Conservation (phyloP, 768 basidiomycete genomes). For the Kwoniella heveanensis region DNA sequence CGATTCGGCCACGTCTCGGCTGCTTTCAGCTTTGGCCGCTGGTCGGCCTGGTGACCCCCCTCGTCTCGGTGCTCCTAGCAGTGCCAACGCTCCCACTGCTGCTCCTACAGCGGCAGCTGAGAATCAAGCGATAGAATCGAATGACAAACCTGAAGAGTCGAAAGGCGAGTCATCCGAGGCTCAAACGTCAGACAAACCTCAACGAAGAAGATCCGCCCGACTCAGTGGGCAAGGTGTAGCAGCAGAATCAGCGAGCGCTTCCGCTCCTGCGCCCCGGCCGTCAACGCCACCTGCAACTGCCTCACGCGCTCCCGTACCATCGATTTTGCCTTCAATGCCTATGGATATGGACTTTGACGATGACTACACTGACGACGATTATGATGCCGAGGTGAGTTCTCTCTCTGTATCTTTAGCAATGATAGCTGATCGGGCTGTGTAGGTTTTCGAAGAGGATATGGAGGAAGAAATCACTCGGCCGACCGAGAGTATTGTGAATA, state of each 20-base stretch:
- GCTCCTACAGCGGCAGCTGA: conserved; percentile 30
- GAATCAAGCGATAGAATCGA: neutral
- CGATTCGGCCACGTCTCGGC: conserved; percentile 35
- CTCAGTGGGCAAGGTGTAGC: conserved; percentile 63
- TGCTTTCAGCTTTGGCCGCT: conserved; percentile 42
- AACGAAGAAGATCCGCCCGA: conserved; percentile 76
- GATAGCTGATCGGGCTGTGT: neutral
- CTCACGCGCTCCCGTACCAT: conserved; percentile 31
- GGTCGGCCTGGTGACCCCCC: conserved; percentile 8
- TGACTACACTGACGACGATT: conserved; percentile 58
- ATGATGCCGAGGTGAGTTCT: conserved; percentile 40
- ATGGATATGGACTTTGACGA: conserved; percentile 70
- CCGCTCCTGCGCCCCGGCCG: conserved; percentile 14
- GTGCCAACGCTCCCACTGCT: conserved; percentile 48
- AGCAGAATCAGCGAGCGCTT: conserved; percentile 13
- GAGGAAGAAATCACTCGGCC: conserved; percentile 67
- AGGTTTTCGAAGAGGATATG: conserved; percentile 84
- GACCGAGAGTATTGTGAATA: conserved; percentile 80
- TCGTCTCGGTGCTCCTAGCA: conserved; percentile 8
- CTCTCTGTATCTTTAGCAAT: conserved; percentile 4
- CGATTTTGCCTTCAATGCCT: conserved; percentile 42
- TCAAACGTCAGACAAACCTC: conserved; percentile 10
- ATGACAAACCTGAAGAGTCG: neutral
- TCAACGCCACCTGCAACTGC: conserved; percentile 11
- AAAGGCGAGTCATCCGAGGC: conserved; percentile 6